Evolutionary conservation across 495 filamentous ascomycete genomes (phyloP).

Genomic region (Penicillium verhagenii): DNA sequence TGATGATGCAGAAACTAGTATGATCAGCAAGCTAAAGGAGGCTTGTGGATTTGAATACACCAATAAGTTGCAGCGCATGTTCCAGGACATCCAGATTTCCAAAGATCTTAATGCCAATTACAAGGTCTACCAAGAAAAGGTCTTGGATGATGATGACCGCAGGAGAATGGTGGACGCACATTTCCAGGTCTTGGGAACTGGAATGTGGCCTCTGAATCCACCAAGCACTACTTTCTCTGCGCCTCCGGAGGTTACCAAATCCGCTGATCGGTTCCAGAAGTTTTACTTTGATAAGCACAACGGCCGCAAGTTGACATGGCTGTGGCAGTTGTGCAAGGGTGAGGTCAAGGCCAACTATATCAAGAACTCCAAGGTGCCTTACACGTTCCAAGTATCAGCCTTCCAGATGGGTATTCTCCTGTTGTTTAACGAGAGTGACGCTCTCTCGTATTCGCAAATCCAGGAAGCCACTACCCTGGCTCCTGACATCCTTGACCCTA

Average conservation of each 20-base stretch:
- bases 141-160: constrained; percentile 59
- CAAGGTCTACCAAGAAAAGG: constrained; percentile 64
- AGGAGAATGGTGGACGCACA: constrained; percentile 67
- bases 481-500: constrained; percentile 79
- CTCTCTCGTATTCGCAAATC: constrained; percentile 84
- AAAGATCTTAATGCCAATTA: constrained; percentile 91
- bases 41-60: constrained; percentile 99
- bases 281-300: constrained; percentile 97
- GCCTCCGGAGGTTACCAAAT: constrained; percentile 78
- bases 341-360: constrained; percentile 93
- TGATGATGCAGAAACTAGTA: constrained; percentile 96
- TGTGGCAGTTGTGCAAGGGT: constrained; percentile 98
- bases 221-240: constrained; percentile 84
- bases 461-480: constrained; percentile 73
- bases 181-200: constrained; percentile 89
- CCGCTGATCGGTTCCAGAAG: constrained; percentile 80
- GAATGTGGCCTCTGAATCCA: constrained; percentile 92
- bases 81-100: constrained; percentile 98
- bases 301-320: constrained; percentile 93
- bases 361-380: constrained; percentile 82
- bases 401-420: constrained; percentile 98
- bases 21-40: constrained; percentile 99
- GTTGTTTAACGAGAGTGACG: constrained; percentile 89
- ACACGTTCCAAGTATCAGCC: constrained; percentile 95
- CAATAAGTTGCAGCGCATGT: constrained; percentile 99